Conservation (phyloP, 345 rosid species). For the Murraya koenigii region DNA sequence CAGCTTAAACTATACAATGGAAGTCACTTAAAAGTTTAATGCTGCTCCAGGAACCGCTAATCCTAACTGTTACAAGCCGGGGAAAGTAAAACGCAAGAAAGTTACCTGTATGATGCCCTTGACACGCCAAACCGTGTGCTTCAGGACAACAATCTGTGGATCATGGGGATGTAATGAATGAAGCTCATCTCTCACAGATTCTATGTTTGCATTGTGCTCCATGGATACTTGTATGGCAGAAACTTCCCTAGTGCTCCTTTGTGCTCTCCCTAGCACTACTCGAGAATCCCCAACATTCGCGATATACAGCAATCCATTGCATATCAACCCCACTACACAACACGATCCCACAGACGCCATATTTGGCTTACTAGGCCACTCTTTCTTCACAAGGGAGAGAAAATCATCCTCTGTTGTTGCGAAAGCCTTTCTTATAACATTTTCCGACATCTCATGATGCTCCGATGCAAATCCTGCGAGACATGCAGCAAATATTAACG, state of each 20-base stretch:
- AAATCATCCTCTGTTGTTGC: slow-evolving; percentile 58
- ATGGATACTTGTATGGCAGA: slow-evolving; percentile 59
- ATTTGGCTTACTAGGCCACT: slow-evolving; percentile 58
- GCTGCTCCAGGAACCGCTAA: not conserved
- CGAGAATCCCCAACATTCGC: slow-evolving; percentile 85
- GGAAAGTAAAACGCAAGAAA: not conserved
- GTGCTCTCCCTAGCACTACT: slow-evolving; percentile 61
- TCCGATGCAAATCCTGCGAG: slow-evolving; percentile 53
- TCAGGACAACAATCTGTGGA: slow-evolving; percentile 54
- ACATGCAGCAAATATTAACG: too few species aligned
- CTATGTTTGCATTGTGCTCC: slow-evolving; percentile 73
- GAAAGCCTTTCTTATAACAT: slow-evolving; percentile 56
- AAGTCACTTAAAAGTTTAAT: not conserved
- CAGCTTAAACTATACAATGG: not conserved
- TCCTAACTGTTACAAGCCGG: not conserved
- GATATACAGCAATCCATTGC: slow-evolving; percentile 57
- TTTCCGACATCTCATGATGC: slow-evolving; percentile 41
- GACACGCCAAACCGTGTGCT: slow-evolving; percentile 76
- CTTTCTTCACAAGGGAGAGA: slow-evolving; percentile 54
- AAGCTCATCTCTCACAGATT: slow-evolving; percentile 65
- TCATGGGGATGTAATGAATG: slow-evolving; percentile 65
- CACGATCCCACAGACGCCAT: slow-evolving; percentile 86
- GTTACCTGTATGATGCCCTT: slow-evolving; percentile 83
- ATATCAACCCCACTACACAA: slow-evolving; percentile 64
- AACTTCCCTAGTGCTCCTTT: slow-evolving; percentile 35